Evolutionary conservation across 257 asterid species (phyloP), one percentile per base, ranked within the genome.

Genomic region (Solanum chilense): DNA sequence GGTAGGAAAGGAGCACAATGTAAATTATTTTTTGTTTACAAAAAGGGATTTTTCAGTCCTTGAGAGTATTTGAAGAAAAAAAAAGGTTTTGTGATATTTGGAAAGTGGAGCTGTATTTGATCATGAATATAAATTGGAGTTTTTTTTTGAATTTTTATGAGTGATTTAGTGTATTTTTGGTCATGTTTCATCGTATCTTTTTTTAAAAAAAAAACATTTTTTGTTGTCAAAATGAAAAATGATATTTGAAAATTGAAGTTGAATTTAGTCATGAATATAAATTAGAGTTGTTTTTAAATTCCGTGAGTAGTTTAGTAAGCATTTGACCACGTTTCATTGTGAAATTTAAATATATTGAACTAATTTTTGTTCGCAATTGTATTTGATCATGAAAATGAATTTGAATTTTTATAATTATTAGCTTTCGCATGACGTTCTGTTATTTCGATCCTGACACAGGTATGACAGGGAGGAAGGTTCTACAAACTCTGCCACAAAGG

Each of bases 381-480:
- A 10, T 66, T 27, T 5, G 37, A 3, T 0, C 9, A 12, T 27
- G 21, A 66, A 12, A 27, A 66, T 11, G 7, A 66, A 6, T 5
- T 15, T 33, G 0, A 33, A 33, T 33, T 16, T 70, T 31, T 31
- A 20, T 2, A 16, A 18, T 70, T 31, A 3, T 70, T 70, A 70
- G 44, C 76, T 70, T 33, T 1, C 1, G 2, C 6, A 16, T 70
- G 13, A 31, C 4, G 3, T 0, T 1, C 5, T 33, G 13, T 33
- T 31, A 33, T 70, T 70, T 70, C 2, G n/a, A 70, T 70, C 44
- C 10, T 21, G 7, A 1, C 77, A 33, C 78, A 70, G 78, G 78
- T 5, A 91, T 93, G 98, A 96, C 99, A 1, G 99, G 99, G 3
- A 91, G 92, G 18, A 95, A 95, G 70, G 99, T 93, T 66, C 80